Evolutionary conservation across 2,329 filamentous ascomycete genomes (phyloP).

Genomic region (Ascosphaera acerosa): DNA sequence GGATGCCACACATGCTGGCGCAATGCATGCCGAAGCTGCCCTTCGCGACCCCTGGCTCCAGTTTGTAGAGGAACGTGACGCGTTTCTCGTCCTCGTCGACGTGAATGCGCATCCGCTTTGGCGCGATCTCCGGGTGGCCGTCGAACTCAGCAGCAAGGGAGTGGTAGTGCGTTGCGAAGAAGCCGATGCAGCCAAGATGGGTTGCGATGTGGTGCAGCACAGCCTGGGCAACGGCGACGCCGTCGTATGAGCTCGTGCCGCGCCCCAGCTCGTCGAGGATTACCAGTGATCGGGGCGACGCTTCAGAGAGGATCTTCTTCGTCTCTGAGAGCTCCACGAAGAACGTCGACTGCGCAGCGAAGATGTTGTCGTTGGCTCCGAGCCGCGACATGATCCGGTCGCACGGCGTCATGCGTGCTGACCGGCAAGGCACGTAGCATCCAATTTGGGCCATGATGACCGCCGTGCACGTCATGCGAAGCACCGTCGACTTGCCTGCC

Average conservation of each 20-base stretch:
- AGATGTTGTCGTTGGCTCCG: constrained; percentile 96
- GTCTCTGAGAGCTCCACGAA: constrained; percentile 95
- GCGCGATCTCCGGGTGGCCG: constrained; percentile 61
- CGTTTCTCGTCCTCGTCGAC: constrained; percentile 62
- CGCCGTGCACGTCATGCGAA: constrained; percentile 89
- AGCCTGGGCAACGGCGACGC: constrained; percentile 85
- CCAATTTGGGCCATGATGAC: constrained; percentile 96
- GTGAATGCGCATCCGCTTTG: constrained; percentile 80
- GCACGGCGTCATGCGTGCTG: constrained; percentile 63
- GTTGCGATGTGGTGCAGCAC: constrained; percentile 91
- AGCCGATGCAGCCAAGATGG: constrained; percentile 78
- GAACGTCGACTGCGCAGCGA: constrained; percentile 91
- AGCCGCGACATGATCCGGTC: constrained; percentile 98
- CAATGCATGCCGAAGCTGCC: constrained; percentile 99
- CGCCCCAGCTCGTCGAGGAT: constrained; percentile 92
- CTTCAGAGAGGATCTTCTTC: constrained; percentile 90
- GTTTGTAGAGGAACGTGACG: constrained; percentile 92
- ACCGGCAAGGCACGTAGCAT: constrained; percentile 66
- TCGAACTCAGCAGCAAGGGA: constrained; percentile 79
- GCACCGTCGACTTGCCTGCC: constrained; percentile 85
- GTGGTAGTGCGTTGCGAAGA: constrained; percentile 96
- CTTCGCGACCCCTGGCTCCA: constrained; percentile 82
- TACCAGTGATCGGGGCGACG: constrained; percentile 77
- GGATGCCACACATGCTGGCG: constrained; percentile 91
- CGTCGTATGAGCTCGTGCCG: constrained; percentile 86